Conservation (phyloP, 1,139 yeast species). For the Geotrichum carabidarum region DNA sequence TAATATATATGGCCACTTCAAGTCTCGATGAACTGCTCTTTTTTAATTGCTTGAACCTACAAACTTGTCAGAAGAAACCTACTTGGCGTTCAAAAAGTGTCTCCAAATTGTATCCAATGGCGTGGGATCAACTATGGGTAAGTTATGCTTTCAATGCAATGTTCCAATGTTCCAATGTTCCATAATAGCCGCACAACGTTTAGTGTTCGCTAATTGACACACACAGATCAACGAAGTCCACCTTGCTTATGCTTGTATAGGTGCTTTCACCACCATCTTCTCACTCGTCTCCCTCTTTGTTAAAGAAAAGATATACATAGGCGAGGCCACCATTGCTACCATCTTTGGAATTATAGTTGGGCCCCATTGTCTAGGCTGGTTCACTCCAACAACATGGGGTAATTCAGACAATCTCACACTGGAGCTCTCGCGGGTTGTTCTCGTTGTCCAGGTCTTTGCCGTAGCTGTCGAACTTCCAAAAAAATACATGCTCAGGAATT, state of each 20-base stretch:
- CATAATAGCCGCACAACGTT: conserved; percentile 6
- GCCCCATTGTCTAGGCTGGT: conserved; percentile 88
- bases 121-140: conserved; percentile 36
- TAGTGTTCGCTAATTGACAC: not conserved
- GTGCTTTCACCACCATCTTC: conserved; percentile 80
- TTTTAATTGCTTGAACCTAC: no score
- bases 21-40: no score
- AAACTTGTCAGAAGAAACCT: no score
- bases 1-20: no score
- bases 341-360: conserved; percentile 89
- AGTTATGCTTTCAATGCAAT: conserved; percentile 10
- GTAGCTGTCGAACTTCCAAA: conserved; percentile 96
- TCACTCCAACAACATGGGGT: conserved; percentile 86
- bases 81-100: no score
- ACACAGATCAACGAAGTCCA: conserved; percentile 55
- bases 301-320: conserved; percentile 82
- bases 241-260: conserved; percentile 88
- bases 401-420: conserved; percentile 79
- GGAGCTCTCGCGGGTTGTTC: conserved; percentile 80
- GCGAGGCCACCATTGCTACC: conserved; percentile 94
- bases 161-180: not conserved
- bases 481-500: conserved; percentile 85
- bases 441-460: conserved; percentile 92
- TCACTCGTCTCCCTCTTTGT: conserved; percentile 87
- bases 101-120: conserved; percentile 25